Conservation (phyloP, 805 yeast genomes). For the Candida yuanshanica region DNA sequence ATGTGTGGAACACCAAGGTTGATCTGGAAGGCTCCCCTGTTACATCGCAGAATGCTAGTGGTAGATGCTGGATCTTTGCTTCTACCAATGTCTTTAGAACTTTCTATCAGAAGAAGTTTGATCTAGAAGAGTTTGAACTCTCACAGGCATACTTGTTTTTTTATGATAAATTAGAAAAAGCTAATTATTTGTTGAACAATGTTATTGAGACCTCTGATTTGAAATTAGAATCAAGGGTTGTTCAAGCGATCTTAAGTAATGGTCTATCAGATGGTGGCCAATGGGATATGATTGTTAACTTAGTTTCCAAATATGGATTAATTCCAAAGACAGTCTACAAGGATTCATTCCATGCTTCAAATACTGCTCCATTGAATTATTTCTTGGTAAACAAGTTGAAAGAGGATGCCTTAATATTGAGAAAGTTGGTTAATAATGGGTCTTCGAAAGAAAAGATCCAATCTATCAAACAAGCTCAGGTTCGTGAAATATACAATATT, state of each 20-base stretch:
- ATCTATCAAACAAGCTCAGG: slow-evolving; percentile 39
- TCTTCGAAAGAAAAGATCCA: slow-evolving; percentile 29
- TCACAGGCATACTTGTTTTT: slow-evolving; percentile 75
- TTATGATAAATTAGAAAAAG: slow-evolving; percentile 79
- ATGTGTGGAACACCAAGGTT: slow-evolving; percentile 25
- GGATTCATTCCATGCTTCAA: slow-evolving; percentile 46
- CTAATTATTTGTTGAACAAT: slow-evolving; percentile 71
- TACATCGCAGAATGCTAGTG: slow-evolving; percentile 65
- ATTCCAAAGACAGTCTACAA: slow-evolving; percentile 70
- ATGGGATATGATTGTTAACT: slow-evolving; percentile 72
- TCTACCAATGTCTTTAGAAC: slow-evolving; percentile 67
- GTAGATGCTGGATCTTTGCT: slow-evolving; percentile 87
- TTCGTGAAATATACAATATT: slow-evolving; percentile 56
- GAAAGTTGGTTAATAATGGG: slow-evolving; percentile 40
- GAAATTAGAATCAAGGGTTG: slow-evolving; percentile 61
- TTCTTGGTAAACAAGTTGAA: slow-evolving; percentile 62
- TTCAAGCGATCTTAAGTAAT: slow-evolving; percentile 54
- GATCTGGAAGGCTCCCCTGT: slow-evolving; percentile 50
- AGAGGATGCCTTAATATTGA: slow-evolving; percentile 64
- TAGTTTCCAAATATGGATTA: slow-evolving; percentile 74
- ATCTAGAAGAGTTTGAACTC: slow-evolving; percentile 60
- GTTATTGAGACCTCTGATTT: slow-evolving; percentile 61
- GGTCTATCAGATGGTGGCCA: slow-evolving; percentile 85
- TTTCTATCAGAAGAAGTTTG: slow-evolving; percentile 53
- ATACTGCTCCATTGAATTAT: slow-evolving; percentile 54